Base-by-base conservation (phyloP, 495 filamentous ascomycete species). In the Copromyces sp. region DNA sequence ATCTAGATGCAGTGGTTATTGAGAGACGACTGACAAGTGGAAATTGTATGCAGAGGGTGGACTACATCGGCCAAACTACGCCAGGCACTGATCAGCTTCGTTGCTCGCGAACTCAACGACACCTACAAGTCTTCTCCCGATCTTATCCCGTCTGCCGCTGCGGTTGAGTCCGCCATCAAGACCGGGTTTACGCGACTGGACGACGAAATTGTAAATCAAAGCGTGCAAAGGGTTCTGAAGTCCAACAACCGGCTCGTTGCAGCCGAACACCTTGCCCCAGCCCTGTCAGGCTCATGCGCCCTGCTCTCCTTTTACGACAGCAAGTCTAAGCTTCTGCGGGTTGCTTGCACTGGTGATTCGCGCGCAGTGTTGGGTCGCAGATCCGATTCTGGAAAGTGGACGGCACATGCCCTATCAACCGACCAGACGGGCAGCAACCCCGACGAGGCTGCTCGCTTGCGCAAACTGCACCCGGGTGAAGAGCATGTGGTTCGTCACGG, bases 51-150 rank as follows among this genome's bases (percentile, higher is more conserved):
- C 74, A 94, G 93, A 38, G 95, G 95, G 76, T 99, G 95, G 95
- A 97, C 95, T 7, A 99, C 95, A 20, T 98, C 95, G 68, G 96
- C 96, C 24, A 99, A 97, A 77, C 85, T 99, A 53, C 91, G 95
- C 17, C 94, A 98, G 80, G 89, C 92, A 14, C 87, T 99, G 32
- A 97, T 98, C 73, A 93, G 87, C 70, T 96, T 90, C 77, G 95
- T 99, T 41, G 95, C 94, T 29, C 90, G 95, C 59, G 96, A 99
- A 82, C 86, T 99, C n/a, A 97, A 97, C 77, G 83, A 86, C 32
- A 97, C 94, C 3, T 98, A 97, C 84, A 97, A 94, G 80, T 90
- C 93, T 71, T 86, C 91, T 4, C 81, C 87, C 6, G 77, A 87
- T 17, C 81, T 86, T 9, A 74, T 85, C 3, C 93, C 95, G 6